A percentile compares a stretch with the other conserved stretches of the same genome.
Evolutionary conservation across 108 stramenopile genomes (phyloP).

Genomic region (Asterionellopsis glacialis): DNA sequence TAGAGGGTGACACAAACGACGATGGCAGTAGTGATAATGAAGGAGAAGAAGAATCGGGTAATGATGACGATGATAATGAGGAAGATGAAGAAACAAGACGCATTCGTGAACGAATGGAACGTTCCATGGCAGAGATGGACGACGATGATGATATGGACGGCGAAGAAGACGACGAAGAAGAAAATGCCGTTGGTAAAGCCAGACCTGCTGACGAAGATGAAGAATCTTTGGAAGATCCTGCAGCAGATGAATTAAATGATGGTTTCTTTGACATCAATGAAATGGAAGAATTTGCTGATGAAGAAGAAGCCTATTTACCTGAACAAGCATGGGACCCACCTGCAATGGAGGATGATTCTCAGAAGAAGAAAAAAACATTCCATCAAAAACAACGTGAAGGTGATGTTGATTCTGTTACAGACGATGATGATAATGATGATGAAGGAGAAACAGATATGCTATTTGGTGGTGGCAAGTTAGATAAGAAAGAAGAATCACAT

Average conservation of each 20-base stretch:
- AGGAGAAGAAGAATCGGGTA: constrained; percentile 31
- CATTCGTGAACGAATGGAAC: constrained; percentile 77
- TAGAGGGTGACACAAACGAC: constrained; percentile 28
- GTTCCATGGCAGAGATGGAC: constrained; percentile 74
- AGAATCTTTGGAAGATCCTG: constrained; percentile 51
- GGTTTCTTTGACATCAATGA: constrained; percentile 94
- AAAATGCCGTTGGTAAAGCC: constrained; percentile 3
- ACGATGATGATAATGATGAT: background rate
- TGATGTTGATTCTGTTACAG: background rate
- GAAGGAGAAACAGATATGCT: constrained; percentile 22
- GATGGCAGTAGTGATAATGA: constrained; percentile 17
- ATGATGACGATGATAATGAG: constrained; percentile 44
- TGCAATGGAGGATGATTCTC: constrained; percentile 22
- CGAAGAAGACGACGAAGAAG: constrained; percentile 32
- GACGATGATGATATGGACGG: constrained; percentile 12
- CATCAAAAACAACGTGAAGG: constrained; percentile 8
- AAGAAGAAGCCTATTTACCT: constrained; percentile 82
- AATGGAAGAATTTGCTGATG: constrained; percentile 94
- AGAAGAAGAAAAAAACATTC: constrained; percentile 18
- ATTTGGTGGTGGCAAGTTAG: constrained; percentile 5
- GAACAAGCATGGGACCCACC: constrained; percentile 58
- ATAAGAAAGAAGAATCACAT: constrained; percentile 14
- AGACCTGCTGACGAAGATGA: constrained; percentile 20
- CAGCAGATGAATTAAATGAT: constrained; percentile 75
- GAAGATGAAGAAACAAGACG: constrained; percentile 52